These are phyloP conservation scores for Schizochytrium sp. DNA, from an alignment of 108 stramenopile species.

Conservation along the genomic window DNA sequence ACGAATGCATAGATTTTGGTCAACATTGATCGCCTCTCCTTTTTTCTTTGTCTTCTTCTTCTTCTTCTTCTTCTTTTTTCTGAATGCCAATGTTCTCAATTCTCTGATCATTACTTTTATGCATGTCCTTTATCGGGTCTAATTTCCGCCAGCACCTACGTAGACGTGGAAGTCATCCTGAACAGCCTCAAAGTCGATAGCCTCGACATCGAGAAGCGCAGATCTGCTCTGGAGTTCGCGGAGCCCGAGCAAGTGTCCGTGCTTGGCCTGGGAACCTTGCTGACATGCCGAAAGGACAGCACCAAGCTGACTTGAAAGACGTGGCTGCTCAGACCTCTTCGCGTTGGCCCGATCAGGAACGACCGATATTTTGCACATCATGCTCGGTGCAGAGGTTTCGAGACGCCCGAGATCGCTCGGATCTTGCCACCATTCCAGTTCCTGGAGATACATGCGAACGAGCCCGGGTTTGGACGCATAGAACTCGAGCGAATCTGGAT, in stretches of 20 bases:
- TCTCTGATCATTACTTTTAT: too few species aligned
- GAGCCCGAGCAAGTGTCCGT: neutral
- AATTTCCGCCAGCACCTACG: neutral
- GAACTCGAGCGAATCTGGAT: neutral
- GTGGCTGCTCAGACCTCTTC: neutral
- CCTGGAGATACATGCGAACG: neutral
- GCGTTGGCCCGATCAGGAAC: neutral
- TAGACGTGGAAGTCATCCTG: neutral
- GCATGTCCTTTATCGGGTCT: too few species aligned
- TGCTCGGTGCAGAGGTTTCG: neutral
- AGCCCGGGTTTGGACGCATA: neutral
- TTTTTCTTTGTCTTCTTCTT: too few species aligned
- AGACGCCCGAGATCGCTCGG: neutral
- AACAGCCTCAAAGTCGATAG: neutral
- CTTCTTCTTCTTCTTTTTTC: too few species aligned
- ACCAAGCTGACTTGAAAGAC: neutral
- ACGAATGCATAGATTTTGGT: neutral
- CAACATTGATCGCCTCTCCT: too few species aligned
- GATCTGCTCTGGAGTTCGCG: neutral
- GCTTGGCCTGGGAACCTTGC: neutral
- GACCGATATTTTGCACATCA: neutral
- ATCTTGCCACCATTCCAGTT: neutral
- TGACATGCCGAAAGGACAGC: neutral
- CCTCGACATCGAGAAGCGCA: neutral
- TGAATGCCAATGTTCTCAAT: too few species aligned